Evolutionary conservation across 148 eudicot species (phyloP), one percentile per base, ranked within the genome.

Genomic region (Fallopia convolvulus): DNA sequence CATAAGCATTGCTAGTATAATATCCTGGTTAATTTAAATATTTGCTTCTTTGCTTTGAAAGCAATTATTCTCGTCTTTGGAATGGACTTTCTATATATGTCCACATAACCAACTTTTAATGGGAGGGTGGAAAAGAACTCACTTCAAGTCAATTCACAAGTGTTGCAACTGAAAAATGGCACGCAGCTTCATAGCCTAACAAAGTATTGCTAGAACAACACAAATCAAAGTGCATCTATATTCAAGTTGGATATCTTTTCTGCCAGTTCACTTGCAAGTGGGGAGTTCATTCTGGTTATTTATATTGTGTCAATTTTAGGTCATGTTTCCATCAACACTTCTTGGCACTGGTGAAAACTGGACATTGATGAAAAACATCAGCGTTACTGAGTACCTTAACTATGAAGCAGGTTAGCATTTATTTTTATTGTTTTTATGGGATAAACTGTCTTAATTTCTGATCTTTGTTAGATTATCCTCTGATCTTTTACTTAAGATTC

Each of bases 301-400:
- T 36, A 14, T 73, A 26, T 79, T 4, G 21, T n/a, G 15, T 77
- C 41, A 6, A 53, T 30, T 84, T 82, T 76, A 94, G 98, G 97
- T 94, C 72, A 89, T 94, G 86, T 94, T 94, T 85, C 97, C 98
- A 17, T 91, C 94, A 15, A 85, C 98, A 13, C 94, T 90, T 79
- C 83, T 94, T 82, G 98, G 98, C 76, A 94, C 98, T 30, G 89
- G 86, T 77, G 92, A 94, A 82, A 90, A 78, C 72, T 94, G 98
- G 98, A 94, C 97, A 74, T 75, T 94, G 86, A 87, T 94, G 97
- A 91, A 91, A 79, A 90, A 87, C 65, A 94, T 94, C 47, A 94
- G 98, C 80, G 97, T 90, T 61, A 94, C 98, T 14, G 98, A 94
- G 77, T 94, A 91, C 78, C 80, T 94, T 83, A 94, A 94, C 83